phyloP scores from a whole-genome alignment of 179 eudicot genomes.

The Pouteria campechiana region DNA sequence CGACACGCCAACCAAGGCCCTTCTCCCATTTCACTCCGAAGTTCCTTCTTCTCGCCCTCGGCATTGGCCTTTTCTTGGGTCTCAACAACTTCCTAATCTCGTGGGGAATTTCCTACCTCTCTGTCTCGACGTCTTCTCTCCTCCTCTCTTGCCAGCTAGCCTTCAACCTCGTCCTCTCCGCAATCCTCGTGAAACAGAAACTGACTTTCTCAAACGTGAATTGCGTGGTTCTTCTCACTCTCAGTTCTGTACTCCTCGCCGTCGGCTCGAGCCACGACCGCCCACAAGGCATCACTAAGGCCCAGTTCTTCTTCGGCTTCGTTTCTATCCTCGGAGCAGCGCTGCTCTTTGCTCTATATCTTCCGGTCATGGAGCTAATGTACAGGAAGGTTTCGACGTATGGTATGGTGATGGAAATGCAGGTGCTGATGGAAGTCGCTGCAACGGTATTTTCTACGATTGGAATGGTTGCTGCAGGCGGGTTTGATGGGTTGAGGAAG shows the following conservation, averaged over 20 bases:
- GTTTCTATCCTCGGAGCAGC: slow-evolving; percentile 57
- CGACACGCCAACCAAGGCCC: slow-evolving; percentile 29
- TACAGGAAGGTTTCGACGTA: slow-evolving; percentile 54
- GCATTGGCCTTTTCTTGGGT: slow-evolving; percentile 31
- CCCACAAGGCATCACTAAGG: slow-evolving; percentile 28
- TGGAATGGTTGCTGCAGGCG: slow-evolving; percentile 59
- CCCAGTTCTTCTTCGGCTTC: slow-evolving; percentile 51
- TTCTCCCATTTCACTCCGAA: slow-evolving; percentile 24
- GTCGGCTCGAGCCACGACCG: slow-evolving; percentile 35
- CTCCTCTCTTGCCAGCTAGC: slow-evolving; percentile 54
- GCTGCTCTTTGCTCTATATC: slow-evolving; percentile 54
- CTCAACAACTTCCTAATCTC: slow-evolving; percentile 53
- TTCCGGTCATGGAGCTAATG: slow-evolving; percentile 72
- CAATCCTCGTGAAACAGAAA: slow-evolving; percentile 48
- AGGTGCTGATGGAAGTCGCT: slow-evolving; percentile 52
- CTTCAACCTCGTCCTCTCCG: slow-evolving; percentile 49
- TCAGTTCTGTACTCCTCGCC: slow-evolving; percentile 49
- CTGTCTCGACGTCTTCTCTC: slow-evolving; percentile 62
- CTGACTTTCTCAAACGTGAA: slow-evolving; percentile 53
- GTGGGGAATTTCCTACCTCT: slow-evolving; percentile 70
- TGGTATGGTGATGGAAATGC: slow-evolving; percentile 84
- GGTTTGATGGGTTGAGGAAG: slow-evolving; percentile 39
- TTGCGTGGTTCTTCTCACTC: slow-evolving; percentile 50
- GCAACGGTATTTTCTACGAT: slow-evolving; percentile 49
- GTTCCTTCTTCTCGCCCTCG: slow-evolving; percentile 6